A percentile compares a stretch with the other conserved stretches of the same genome.
Evolutionary conservation across 345 rosid species (phyloP).

Genomic region (Eucalyptus regnans): DNA sequence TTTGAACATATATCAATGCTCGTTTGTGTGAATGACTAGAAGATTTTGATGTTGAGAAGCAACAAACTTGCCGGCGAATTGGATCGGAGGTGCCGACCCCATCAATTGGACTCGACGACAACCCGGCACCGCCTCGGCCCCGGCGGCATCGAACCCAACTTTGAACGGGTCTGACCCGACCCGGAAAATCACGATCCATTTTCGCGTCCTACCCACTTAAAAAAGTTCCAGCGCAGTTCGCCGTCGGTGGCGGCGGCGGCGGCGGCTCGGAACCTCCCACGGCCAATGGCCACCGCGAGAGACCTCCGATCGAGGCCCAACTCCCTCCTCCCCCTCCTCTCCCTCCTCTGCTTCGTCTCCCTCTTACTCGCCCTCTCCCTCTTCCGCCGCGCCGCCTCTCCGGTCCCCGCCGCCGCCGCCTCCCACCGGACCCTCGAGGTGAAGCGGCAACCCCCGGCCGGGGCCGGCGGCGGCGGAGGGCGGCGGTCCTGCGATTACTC

Average conservation of each 20-base stretch:
- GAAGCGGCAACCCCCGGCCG: background rate
- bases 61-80: background rate
- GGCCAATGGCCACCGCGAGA: background rate
- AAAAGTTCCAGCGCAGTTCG: background rate
- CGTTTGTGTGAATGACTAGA: background rate
- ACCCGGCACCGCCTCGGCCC: rapidly evolving
- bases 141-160: background rate
- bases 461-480: background rate
- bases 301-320: slow-evolving; percentile 41
- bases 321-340: slow-evolving; percentile 55
- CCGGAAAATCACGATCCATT: background rate
- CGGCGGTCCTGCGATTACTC: slow-evolving; percentile 38
- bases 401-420: background rate
- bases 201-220: background rate
- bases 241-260: background rate
- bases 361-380: slow-evolving; percentile 29
- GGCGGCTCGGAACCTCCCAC: background rate
- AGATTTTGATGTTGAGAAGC: background rate
- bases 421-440: background rate
- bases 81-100: background rate
- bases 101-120: background rate
- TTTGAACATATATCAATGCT: background rate
- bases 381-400: slow-evolving; percentile 11
- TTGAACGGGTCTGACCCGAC: background rate
- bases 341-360: slow-evolving; percentile 45